Conservation (phyloP, 176 grass and related monocot species). For the Miscanthus lutarioriparius region DNA sequence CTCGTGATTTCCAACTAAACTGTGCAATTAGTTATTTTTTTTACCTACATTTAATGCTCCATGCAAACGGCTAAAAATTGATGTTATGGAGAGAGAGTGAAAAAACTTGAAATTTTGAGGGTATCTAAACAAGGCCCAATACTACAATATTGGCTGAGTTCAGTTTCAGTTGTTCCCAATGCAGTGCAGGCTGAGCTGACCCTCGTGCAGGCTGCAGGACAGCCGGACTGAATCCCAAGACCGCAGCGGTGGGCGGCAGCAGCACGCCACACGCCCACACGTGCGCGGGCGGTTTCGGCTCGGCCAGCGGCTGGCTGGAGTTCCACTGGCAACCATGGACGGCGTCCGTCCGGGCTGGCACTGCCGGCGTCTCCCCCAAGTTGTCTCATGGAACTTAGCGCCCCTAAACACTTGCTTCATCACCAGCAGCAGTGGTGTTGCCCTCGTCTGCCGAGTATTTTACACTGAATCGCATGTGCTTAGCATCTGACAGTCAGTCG, state of each 20-base stretch:
- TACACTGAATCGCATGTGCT: conserved; percentile 41
- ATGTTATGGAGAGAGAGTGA: no score
- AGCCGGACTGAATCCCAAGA: conserved; percentile 39
- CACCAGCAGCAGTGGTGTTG: conserved; percentile 11
- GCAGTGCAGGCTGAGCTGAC: conserved; percentile 27
- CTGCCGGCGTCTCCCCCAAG: conserved; percentile 23
- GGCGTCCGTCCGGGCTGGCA: conserved; percentile 36
- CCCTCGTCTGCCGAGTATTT: conserved; percentile 38
- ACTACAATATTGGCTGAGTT: conserved; percentile 13
- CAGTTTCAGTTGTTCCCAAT: conserved; percentile 20
- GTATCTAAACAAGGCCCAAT: no score
- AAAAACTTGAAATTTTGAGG: no score
- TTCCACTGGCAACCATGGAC: conserved; percentile 38
- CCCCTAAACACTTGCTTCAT: neutral
- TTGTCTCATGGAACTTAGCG: conserved; percentile 32
- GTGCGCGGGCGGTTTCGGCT: conserved; percentile 24
- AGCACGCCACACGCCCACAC: conserved; percentile 35
- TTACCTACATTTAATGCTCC: no score
- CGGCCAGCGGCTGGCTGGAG: conserved; percentile 33
- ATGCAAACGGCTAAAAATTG: no score
- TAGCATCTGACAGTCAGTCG: conserved; percentile 38
- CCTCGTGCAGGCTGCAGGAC: conserved; percentile 37
- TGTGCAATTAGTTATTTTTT: no score
- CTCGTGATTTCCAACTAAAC: no score
- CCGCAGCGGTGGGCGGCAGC: conserved; percentile 27